A percentile compares a stretch with the other conserved stretches of the same genome.
phyloP scores from a whole-genome alignment of 140 eudicot species.

The Ambrosia hybrid region DNA sequence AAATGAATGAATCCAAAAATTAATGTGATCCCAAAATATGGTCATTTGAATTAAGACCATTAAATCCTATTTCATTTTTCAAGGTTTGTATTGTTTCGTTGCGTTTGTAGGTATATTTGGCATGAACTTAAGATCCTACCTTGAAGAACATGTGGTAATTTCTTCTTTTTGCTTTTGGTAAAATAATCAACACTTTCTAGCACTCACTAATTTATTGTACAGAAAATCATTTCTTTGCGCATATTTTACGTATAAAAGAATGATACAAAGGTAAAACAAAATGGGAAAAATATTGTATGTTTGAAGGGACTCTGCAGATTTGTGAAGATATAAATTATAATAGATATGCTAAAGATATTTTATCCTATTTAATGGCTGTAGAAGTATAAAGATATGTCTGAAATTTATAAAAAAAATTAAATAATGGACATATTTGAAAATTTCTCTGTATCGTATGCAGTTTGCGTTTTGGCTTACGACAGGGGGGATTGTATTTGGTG shows the following conservation, averaged over 20 bases:
- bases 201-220: background rate
- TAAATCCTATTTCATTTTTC: background rate
- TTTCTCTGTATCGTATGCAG: constrained; percentile 42
- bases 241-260: background rate
- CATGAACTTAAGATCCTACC: constrained; percentile 95
- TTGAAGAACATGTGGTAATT: constrained; percentile 83
- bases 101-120: constrained; percentile 82
- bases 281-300: background rate
- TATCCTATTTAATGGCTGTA: background rate
- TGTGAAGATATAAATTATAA: background rate
- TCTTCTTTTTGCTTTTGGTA: constrained; percentile 12
- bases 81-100: background rate
- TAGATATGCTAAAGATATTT: background rate
- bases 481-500: constrained; percentile 79
- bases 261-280: background rate
- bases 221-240: background rate
- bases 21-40: constrained; percentile 1
- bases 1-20: background rate
- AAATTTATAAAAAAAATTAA: background rate
- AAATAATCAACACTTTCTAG: background rate
- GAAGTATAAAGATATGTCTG: background rate
- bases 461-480: constrained; percentile 98
- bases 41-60: background rate
- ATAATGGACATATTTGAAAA: background rate
- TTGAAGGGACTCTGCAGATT: background rate